Evolutionary conservation across 495 filamentous ascomycete species (phyloP), one percentile per base, ranked within the genome.

Genomic region (Chaetomidium leptoderma): DNA sequence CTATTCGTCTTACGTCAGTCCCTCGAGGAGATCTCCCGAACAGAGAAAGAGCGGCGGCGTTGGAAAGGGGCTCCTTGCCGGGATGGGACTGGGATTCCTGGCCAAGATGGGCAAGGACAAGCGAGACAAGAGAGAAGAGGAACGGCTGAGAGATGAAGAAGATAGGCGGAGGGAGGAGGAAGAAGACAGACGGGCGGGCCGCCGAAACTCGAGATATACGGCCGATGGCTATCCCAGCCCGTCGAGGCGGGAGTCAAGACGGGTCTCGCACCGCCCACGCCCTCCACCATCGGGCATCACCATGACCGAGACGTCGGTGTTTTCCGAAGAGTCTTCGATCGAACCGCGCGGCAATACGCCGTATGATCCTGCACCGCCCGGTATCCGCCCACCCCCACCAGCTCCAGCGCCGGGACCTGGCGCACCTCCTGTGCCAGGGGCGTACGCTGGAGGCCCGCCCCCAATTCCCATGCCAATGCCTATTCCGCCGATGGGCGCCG

Each of bases 61-160:
- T 19, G 78, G 79, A 21, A 83, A 91, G 64, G 85, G 85, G 1
- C 60, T 93, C 13, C 67, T 81, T 27, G 81, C 86, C 32, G 83
- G 82, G 3, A 73, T 90, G 6, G 91, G 91, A 11, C 81, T 75
- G 74, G 87, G 66, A 71, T 89, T 61, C 69, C 82, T 72, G 70
- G 84, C 69, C 6, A 87, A 84, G 66, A 77, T 84, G 63, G 83
- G 86, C 63, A 84, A 79, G 35, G 81, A 81, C 45, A 75, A 81
- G 11, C 80, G 78, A 59, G 81, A 82, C 16, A 74, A 78, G 45
- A 84, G 82, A 62, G 85, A 89, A 51, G 77, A 89, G 40, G 80
- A 77, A 16, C 78, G 85, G n/a, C 49, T 88, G 16, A 83, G 85
- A 32, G 79, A 81, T 3, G 76, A 88, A 21, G 81, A 88, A 35